phyloP scores from a whole-genome alignment of 179 eudicot genomes.

The Silene noctiflora region DNA sequence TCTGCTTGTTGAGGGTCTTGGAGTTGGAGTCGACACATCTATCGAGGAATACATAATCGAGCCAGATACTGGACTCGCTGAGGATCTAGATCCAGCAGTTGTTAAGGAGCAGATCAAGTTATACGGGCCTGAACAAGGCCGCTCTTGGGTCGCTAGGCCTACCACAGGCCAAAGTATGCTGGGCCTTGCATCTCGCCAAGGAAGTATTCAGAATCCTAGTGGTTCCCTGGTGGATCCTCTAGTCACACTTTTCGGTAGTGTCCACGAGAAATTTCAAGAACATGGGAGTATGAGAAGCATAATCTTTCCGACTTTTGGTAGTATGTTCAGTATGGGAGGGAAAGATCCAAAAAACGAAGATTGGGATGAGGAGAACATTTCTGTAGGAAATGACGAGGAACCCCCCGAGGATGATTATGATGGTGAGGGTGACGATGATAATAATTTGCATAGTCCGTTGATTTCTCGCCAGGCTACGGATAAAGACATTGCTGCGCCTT shows the following conservation, averaged over 20 bases:
- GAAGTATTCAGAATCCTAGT: slow-evolving; percentile 47
- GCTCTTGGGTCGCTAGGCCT: slow-evolving; percentile 70
- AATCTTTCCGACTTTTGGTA: slow-evolving; percentile 69
- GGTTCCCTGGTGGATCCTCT: slow-evolving; percentile 67
- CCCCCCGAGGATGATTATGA: slow-evolving; percentile 35
- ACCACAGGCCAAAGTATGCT: slow-evolving; percentile 58
- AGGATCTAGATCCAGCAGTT: slow-evolving; percentile 42
- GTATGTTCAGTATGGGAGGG: slow-evolving; percentile 75
- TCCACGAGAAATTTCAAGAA: slow-evolving; percentile 71
- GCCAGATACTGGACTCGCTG: slow-evolving; percentile 49
- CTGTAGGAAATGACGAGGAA: slow-evolving; percentile 47
- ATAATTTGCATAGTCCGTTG: slow-evolving; percentile 57
- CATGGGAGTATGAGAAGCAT: slow-evolving; percentile 72
- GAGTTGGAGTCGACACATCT: slow-evolving; percentile 58
- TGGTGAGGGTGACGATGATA: slow-evolving; percentile 43
- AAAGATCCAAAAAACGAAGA: slow-evolving; percentile 59
- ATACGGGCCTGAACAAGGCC: slow-evolving; percentile 62
- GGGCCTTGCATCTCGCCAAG: slow-evolving; percentile 64
- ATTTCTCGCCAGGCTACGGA: slow-evolving; percentile 71
- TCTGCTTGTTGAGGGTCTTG: slow-evolving; percentile 80
- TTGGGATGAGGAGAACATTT: slow-evolving; percentile 72
- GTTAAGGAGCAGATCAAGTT: slow-evolving; percentile 50
- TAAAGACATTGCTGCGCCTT: slow-evolving; percentile 50
- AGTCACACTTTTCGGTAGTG: slow-evolving; percentile 69
- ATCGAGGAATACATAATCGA: slow-evolving; percentile 71